Evolutionary conservation across 768 basidiomycete species (phyloP).

Genomic region (Lactarius indigo): DNA sequence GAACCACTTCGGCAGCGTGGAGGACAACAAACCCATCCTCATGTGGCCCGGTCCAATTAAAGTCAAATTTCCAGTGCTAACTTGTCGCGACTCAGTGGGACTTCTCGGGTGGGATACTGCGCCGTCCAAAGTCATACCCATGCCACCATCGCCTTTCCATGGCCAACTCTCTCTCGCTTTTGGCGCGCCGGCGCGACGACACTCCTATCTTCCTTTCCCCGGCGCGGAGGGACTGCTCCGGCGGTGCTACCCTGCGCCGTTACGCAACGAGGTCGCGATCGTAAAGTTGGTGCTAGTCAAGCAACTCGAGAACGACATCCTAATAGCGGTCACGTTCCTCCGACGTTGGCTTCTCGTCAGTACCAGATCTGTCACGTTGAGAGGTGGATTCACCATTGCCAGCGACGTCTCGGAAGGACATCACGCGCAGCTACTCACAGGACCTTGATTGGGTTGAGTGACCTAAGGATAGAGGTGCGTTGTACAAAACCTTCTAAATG

Average conservation of each 20-base stretch:
- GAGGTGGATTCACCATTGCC: conserved; percentile 77
- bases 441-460: conserved; percentile 16
- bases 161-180: conserved; percentile 74
- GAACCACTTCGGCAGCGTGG: conserved; percentile 92
- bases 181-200: conserved; percentile 48
- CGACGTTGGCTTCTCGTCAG: conserved; percentile 73
- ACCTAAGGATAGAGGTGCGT: background rate
- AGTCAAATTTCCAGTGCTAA: background rate
- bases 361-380: conserved; percentile 76
- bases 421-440: conserved; percentile 9
- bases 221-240: conserved; percentile 42
- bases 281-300: conserved; percentile 91
- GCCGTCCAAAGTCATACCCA: conserved; percentile 72
- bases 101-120: conserved; percentile 87
- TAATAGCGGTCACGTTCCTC: conserved; percentile 71
- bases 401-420: conserved; percentile 29
- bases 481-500: background rate
- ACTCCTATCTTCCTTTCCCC: conserved; percentile 47
- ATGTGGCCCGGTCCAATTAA: conserved; percentile 43
- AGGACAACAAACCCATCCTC: conserved; percentile 91
- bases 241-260: conserved; percentile 84
- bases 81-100: conserved; percentile 64
- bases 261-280: conserved; percentile 83
- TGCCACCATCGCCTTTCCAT: conserved; percentile 74
- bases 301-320: conserved; percentile 73